Evolutionary conservation across 345 rosid species (phyloP), one percentile per base, ranked within the genome.

Genomic region (Brassica carinata): DNA sequence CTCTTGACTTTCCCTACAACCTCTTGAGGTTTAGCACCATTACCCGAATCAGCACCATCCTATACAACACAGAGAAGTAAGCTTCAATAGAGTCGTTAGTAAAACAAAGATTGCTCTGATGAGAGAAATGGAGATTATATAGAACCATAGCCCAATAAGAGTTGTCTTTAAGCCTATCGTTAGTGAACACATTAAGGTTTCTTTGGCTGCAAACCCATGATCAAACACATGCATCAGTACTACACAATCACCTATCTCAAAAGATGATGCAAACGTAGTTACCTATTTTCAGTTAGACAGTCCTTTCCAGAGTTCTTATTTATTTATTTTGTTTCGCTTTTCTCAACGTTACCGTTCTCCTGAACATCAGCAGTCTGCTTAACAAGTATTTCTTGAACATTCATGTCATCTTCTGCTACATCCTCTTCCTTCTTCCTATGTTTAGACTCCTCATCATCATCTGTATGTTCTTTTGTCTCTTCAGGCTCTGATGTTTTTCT

Each of bases 1-100:
- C 99, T 85, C 84, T 89, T 19, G 64, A 96, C 99, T 94, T 90
- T 94, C 40, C 97, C 97, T 38, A 94, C 93, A 85, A 94, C 77
- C 83, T 91, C 95, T 83, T 94, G 94, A 48, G 99, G 97, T 85
- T 91, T 96, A 73, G 95, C 95, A 81, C 99, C 99, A 85, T 90
- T 94, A 18, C 98, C 99, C 62, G 0, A 62, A 27, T 89, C 97
- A 4, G 98, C 98, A 74, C 97, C 97, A 80, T 73, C 88, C 99
- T 94, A 84, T 8, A 14, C 13, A 13, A 76, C 73, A n/a, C 29
- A 58, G 6, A 78, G n/a, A 74, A 67, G 69, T 23, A 67, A 15
- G 38, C 34, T 62, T 77, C 72, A 68, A 61, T 11, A 34, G 26
- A 43, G 6, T 57, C 36, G 27, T 53, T 62, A 19, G 2, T n/a